Evolutionary conservation across 768 basidiomycete species (phyloP).

Genomic region (Fibroporia radiculosa): DNA sequence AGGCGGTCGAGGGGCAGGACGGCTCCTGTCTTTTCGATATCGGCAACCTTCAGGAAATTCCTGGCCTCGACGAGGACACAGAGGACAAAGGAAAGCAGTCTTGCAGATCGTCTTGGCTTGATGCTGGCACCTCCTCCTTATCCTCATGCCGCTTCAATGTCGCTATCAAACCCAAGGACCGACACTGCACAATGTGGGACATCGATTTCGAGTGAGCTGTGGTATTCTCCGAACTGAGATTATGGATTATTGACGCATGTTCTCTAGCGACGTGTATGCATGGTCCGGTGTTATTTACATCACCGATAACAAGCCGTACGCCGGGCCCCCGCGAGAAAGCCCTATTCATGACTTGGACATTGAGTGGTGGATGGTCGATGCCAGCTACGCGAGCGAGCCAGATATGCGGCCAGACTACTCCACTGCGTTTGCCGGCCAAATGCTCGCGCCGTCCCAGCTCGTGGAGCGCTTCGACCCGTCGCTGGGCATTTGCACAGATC

Average conservation of each 20-base stretch:
- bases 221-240: neutral
- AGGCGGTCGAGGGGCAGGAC: neutral
- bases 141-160: conserved; percentile 6
- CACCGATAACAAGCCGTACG: conserved; percentile 7
- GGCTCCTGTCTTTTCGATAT: neutral
- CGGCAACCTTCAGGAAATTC: neutral
- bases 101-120: neutral
- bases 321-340: neutral
- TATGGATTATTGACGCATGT: neutral
- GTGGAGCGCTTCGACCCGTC: conserved; percentile 3
- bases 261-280: conserved; percentile 7
- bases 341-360: conserved; percentile 10
- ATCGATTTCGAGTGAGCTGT: conserved; percentile 3
- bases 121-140: neutral
- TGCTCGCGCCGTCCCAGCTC: conserved; percentile 2
- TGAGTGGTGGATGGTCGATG: conserved; percentile 7
- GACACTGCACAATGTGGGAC: conserved; percentile 12
- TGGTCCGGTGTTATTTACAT: conserved; percentile 10
- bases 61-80: neutral
- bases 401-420: neutral
- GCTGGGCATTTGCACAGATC: conserved; percentile 8
- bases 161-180: conserved; percentile 5
- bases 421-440: neutral
- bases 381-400: neutral
- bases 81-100: neutral